These are phyloP conservation scores for Xylariaceae sp. DNA, from an alignment of 2,329 filamentous ascomycete genomes.

Conservation along the genomic window DNA sequence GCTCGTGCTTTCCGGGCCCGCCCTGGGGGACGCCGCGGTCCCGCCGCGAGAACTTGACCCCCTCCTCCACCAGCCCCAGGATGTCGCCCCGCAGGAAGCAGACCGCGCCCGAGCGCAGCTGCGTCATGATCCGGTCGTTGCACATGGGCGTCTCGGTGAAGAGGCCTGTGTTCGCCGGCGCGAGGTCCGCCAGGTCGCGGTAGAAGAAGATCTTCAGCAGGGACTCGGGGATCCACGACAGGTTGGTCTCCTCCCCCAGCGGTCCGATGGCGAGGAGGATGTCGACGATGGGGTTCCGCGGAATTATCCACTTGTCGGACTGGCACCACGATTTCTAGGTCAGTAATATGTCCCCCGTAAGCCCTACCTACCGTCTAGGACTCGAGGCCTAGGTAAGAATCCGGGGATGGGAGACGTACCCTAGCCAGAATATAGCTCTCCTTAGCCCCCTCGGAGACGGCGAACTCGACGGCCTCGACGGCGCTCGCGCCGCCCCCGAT, in stretches of 20 bases:
- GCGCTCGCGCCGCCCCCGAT: conserved; percentile 76
- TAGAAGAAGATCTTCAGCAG: conserved; percentile 76
- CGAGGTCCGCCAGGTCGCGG: conserved; percentile 66
- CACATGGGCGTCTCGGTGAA: conserved; percentile 84
- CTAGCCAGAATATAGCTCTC: conserved; percentile 67
- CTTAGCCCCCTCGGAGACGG: conserved; percentile 55
- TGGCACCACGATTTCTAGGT: too few relatives aligned
- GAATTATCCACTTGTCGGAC: conserved; percentile 83
- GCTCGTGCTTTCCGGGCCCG: conserved; percentile 61
- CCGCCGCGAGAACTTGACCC: conserved; percentile 65
- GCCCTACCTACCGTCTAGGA: too few relatives aligned
- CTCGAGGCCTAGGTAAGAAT: too few relatives aligned
- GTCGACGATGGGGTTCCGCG: conserved; percentile 69
- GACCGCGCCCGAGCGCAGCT: conserved; percentile 63
- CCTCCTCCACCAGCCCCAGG: conserved; percentile 52
- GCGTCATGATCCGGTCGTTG: conserved; percentile 71
- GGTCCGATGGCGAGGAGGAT: conserved; percentile 69
- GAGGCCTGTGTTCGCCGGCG: conserved; percentile 62
- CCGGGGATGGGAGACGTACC: too few relatives aligned
- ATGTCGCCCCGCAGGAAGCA: conserved; percentile 81
- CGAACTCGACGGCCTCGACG: conserved; percentile 76
- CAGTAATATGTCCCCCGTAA: too few relatives aligned
- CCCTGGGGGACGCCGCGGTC: conserved; percentile 64
- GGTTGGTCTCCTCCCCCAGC: conserved; percentile 65
- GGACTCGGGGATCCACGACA: conserved; percentile 72